Conservation (phyloP, 768 basidiomycete species). For the Imleria badia region DNA sequence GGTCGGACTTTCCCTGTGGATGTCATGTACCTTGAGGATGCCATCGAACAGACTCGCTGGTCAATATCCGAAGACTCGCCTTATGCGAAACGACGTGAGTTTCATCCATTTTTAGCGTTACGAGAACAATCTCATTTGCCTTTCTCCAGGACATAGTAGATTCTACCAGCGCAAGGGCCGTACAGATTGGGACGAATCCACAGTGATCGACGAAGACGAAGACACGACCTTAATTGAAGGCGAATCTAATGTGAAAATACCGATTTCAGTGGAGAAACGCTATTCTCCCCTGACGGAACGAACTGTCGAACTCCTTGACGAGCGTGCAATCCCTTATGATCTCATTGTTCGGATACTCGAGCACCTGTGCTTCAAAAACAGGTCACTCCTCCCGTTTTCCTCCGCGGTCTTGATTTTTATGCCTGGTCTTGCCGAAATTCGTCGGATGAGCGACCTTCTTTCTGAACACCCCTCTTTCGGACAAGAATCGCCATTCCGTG, state of each 20-base stretch:
- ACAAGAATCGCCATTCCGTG: constrained; percentile 56
- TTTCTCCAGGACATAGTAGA: constrained; percentile 54
- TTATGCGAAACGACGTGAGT: constrained; percentile 71
- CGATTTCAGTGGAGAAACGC: constrained; percentile 67
- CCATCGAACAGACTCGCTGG: constrained; percentile 80
- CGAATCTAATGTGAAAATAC: constrained; percentile 14
- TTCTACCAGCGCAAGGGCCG: constrained; percentile 60
- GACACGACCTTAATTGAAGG: constrained; percentile 44
- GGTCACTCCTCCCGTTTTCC: constrained; percentile 54
- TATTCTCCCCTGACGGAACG: constrained; percentile 73
- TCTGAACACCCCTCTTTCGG: constrained; percentile 75
- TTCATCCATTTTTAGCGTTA: neutral
- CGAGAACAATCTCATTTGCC: neutral
- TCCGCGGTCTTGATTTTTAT: constrained; percentile 88
- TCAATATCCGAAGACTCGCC: constrained; percentile 75
- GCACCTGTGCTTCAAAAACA: constrained; percentile 72
- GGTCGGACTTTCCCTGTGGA: constrained; percentile 95
- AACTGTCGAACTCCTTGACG: constrained; percentile 85
- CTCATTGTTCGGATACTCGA: constrained; percentile 84
- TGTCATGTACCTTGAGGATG: constrained; percentile 85
- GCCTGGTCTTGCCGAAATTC: constrained; percentile 93
- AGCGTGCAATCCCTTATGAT: constrained; percentile 88
- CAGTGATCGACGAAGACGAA: constrained; percentile 58
- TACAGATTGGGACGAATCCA: constrained; percentile 81
- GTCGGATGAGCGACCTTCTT: constrained; percentile 80